A percentile compares a stretch with the other conserved stretches of the same genome.
Conservation (phyloP, 1,284 basidiomycete genomes). For the Exobasidium cylindrosporum region DNA sequence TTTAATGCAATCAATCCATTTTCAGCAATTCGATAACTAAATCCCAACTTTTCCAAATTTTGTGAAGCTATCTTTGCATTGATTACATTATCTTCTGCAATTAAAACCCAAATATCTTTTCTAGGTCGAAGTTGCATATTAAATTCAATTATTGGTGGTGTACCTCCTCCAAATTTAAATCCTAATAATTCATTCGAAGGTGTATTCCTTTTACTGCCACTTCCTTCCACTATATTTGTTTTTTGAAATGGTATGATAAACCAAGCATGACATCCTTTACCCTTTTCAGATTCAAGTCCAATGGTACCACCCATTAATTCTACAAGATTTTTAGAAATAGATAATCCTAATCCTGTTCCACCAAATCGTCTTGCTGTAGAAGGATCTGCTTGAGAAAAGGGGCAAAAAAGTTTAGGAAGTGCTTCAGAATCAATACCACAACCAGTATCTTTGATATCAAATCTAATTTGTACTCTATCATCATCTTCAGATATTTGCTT, state of each 20-base stretch:
- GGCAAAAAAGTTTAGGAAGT: conserved; percentile 52
- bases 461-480: conserved; percentile 39
- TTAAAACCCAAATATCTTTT: no score
- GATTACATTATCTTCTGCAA: no score
- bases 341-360: conserved; percentile 49
- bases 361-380: conserved; percentile 47
- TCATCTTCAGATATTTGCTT: conserved; percentile 42
- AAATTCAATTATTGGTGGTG: no score
- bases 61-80: no score
- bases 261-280: conserved; percentile 47
- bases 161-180: no score
- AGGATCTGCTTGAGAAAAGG: conserved; percentile 52
- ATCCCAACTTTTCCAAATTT: no score
- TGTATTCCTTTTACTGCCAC: no score
- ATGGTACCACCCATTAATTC: conserved; percentile 48
- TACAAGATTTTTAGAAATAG: conserved; percentile 43
- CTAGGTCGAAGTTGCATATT: no score
- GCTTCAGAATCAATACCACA: conserved; percentile 51
- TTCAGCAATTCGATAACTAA: no score
- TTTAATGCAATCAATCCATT: no score
- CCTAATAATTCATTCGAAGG: no score
- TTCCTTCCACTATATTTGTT: no score
- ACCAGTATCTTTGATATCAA: conserved; percentile 55
- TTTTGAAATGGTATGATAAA: conserved; percentile 45
- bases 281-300: conserved; percentile 43